Evolutionary conservation across 139 green algal genomes (phyloP), one percentile per base, ranked within the genome.

Genomic region (Auxenochlorella pyrenoidosa): DNA sequence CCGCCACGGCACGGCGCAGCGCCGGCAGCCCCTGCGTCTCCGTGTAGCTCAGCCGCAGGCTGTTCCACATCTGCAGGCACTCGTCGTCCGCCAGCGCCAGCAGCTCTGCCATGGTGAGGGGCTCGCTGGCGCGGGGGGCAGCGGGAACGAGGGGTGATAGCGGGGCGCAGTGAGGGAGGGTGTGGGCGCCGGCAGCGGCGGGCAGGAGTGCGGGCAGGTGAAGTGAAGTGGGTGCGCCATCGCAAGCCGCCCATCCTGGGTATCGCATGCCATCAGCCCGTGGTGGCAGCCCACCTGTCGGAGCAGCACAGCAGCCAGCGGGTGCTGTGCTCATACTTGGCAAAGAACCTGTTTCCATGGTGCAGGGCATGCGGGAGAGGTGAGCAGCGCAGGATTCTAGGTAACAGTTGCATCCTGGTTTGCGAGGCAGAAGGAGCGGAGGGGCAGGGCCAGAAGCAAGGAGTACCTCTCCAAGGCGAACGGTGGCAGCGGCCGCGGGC

Each of bases 231-330:
- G 36, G 68, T 22, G 16, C 68, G 0, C 3, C 65, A 36, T 32
- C 32, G 65, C 65, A 72, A 18, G 28, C 24, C 13, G 63, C 38
- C 4, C 63, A 38, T 54, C 8, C 47, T 54, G 47, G 6, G n/a
- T n/a, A n/a, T n/a, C n/a, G 47, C 47, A 54, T 54, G 47, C 47
- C 47, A 10, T 6, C 47, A 10, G 47, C 47, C 47, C 47, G 10
- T 4, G 28, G 26, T 24, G 3, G 24, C 63, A 15, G 63, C 75
- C 2, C 30, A 63, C 75, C 75, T 81, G 84, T 88, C 84, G 32
- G 82, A 92, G 87, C 91, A 95, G 89, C 94, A 97, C n/a, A 93
- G 83, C 63, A 94, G 80, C 79, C 94, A 90, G 32, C 59, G 85
- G 4, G 91, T 84, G 4, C 58, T 79, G 88, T 96, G 96, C 89